phyloP scores from a whole-genome alignment of 768 basidiomycete species.

The Polyporus arcularius region DNA sequence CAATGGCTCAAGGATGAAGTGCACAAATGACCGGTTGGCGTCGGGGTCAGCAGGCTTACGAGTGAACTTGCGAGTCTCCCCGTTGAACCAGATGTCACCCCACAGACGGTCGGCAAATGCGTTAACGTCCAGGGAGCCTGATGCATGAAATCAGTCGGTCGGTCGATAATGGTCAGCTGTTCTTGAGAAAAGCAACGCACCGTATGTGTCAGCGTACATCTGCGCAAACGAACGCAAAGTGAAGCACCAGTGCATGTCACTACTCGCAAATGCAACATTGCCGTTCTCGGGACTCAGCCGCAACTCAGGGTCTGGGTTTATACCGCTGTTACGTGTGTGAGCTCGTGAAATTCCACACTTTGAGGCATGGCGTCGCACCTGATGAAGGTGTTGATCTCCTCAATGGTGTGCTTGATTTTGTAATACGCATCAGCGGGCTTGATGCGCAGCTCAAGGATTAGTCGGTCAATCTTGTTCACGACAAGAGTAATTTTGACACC shows the following conservation, averaged over 20 bases:
- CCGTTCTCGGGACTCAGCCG: conserved; percentile 93
- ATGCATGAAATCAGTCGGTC: not conserved
- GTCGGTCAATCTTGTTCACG: conserved; percentile 96
- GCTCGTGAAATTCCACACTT: conserved; percentile 19
- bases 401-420: conserved; percentile 98
- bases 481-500: conserved; percentile 87
- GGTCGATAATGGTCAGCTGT: not conserved
- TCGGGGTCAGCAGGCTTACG: conserved; percentile 83
- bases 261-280: conserved; percentile 96
- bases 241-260: conserved; percentile 98
- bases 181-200: conserved; percentile 41
- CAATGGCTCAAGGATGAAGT: conserved; percentile 93
- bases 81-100: conserved; percentile 97
- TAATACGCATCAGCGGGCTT: conserved; percentile 97
- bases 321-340: conserved; percentile 46
- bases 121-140: conserved; percentile 78
- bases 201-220: conserved; percentile 94
- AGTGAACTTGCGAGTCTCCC: conserved; percentile 83
- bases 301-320: conserved; percentile 86
- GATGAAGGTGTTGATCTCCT: conserved; percentile 96
- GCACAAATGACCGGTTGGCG: conserved; percentile 82
- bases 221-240: conserved; percentile 92
- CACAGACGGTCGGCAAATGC: conserved; percentile 90
- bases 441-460: conserved; percentile 94
- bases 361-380: conserved; percentile 47